These are phyloP conservation scores for Talaromyces atroroseus DNA, from an alignment of 2,329 filamentous ascomycete genomes.

Conservation along the genomic window DNA sequence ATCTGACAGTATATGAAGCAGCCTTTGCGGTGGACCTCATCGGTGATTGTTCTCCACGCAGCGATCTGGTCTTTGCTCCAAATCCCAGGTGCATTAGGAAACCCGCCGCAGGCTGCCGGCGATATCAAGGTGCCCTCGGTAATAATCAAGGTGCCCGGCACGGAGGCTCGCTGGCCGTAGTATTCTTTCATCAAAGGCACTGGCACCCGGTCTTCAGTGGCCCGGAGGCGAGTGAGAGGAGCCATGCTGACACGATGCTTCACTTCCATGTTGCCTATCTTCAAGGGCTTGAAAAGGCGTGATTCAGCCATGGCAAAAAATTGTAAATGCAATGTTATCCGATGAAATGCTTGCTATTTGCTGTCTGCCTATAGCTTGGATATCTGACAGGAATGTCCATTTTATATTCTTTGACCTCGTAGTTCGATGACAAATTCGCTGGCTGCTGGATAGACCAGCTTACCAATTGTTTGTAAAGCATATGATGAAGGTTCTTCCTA, in stretches of 20 bases:
- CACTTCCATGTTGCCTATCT: constrained; percentile 32
- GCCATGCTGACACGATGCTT: constrained; percentile 47
- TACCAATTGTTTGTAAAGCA: background rate
- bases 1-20: constrained; percentile 56
- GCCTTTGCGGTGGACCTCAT: constrained; percentile 57
- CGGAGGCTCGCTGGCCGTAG: constrained; percentile 48
- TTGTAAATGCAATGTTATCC: background rate
- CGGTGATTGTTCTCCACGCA: constrained; percentile 54
- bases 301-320: background rate
- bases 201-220: constrained; percentile 42
- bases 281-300: constrained; percentile 23
- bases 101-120: constrained; percentile 37
- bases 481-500: background rate
- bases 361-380: background rate
- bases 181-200: constrained; percentile 40
- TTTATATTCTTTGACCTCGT: background rate
- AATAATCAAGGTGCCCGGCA: constrained; percentile 52
- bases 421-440: background rate
- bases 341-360: background rate
- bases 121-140: constrained; percentile 51
- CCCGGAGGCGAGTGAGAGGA: constrained; percentile 50
- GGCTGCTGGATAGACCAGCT: background rate
- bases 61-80: constrained; percentile 49
- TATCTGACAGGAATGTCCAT: background rate
- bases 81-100: constrained; percentile 51